Evolutionary conservation across 768 basidiomycete species (phyloP), one percentile per base, ranked within the genome.

Genomic region (Suillus alpinus): DNA sequence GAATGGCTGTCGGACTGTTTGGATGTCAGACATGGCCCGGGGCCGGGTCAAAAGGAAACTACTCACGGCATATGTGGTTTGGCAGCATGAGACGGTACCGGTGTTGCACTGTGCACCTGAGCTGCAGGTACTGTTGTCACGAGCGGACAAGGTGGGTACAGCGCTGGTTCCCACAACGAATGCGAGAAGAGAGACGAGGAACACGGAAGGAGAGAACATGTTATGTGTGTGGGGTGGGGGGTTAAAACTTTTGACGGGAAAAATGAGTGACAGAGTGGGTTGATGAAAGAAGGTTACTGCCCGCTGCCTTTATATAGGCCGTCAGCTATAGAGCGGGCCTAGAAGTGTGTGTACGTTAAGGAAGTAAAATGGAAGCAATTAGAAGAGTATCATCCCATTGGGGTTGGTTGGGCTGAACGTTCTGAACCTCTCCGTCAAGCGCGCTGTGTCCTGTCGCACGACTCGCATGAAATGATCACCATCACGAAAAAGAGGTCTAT

Each of bases 61-160:
- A 12, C 58, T 16, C 16, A 71, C 66, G 34, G 51, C 13, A 65
- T 68, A 67, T 31, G 72, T 69, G 36, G 32, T 58, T 64, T 74
- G 59, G 62, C 74, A 75, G 64, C 74, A 74, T 49, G 72, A 69
- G 41, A 70, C 59, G 14, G 65, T 37, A 37, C 72, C 73, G 0
- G 71, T 71, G 67, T 66, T 69, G 68, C 74, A 75, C 52, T 66
- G 61, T 4, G 62, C 61, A 18, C 58, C 41, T 14, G 39, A 16
- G 18, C 53, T 53, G 23, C 52, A 55, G 4, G 53, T 39, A 3
- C 52, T 53, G 52, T 36, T 26, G 53, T 39, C 58, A 12, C 60
- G 60, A 14, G 57, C 58, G 32, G 44, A 59, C 26, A 61, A 12
- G 14, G 32, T 36, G 18, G 39, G 60, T 26, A 50, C 44, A 10